Percentiles rank a stretch among this genome's conserved stretches.
phyloP scores from a whole-genome alignment of 208 protist genomes.

The Crithidia expoeki region DNA sequence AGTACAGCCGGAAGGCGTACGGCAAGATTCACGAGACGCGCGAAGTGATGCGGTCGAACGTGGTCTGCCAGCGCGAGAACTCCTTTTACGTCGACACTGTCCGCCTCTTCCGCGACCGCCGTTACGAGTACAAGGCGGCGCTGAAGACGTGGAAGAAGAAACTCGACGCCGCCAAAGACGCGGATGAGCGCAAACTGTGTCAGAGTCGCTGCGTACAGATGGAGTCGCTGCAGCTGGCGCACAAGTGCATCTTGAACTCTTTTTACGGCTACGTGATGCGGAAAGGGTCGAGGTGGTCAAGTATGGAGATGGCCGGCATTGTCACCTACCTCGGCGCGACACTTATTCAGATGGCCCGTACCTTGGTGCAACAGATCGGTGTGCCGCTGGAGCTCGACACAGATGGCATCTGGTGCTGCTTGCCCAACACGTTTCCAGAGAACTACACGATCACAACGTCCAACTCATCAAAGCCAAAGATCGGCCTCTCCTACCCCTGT shows the following conservation, averaged over 20 bases:
- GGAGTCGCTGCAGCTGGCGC: conserved; percentile 99
- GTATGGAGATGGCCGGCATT: conserved; percentile 99
- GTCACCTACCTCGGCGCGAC: conserved; percentile 97
- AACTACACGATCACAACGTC: conserved; percentile 93
- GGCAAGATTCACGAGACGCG: conserved; percentile 96
- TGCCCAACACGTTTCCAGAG: conserved; percentile 98
- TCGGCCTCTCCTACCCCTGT: conserved; percentile 96
- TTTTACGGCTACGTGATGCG: conserved; percentile 99
- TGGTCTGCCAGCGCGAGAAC: conserved; percentile 99
- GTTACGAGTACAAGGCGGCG: conserved; percentile 99
- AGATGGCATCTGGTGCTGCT: conserved; percentile 99
- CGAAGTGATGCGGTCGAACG: conserved; percentile 90
- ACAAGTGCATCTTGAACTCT: conserved; percentile 99
- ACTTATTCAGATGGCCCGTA: conserved; percentile 98
- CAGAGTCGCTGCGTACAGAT: conserved; percentile 97
- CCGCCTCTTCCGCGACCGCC: conserved; percentile 98
- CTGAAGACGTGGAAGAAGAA: conserved; percentile 96
- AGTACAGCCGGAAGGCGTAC: conserved; percentile 98
- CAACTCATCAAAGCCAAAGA: conserved; percentile 62
- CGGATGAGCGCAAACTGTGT: conserved; percentile 88
- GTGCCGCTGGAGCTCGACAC: conserved; percentile 99
- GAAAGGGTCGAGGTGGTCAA: conserved; percentile 98
- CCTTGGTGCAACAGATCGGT: conserved; percentile 98
- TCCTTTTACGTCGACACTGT: conserved; percentile 99
- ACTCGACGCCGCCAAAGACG: conserved; percentile 82